A percentile compares a stretch with the other conserved stretches of the same genome.
Conservation (phyloP, 345 rosid genomes). For the Lumnitzera racemosa region DNA sequence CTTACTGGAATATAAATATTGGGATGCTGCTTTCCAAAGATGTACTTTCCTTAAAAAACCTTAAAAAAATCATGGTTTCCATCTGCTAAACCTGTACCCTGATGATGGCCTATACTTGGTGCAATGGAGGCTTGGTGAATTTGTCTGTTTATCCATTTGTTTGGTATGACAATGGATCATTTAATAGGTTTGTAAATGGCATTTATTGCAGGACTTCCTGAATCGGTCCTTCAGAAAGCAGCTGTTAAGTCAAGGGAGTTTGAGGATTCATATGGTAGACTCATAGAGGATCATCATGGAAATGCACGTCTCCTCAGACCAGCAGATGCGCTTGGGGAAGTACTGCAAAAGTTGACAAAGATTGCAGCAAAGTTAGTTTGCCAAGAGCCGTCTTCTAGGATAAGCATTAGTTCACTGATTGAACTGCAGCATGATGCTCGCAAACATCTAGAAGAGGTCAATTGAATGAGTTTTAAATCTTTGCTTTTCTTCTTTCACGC, state of each 20-base stretch:
- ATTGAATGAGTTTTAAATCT: slow-evolving; percentile 3
- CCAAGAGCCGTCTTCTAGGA: slow-evolving; percentile 12
- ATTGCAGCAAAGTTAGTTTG: slow-evolving; percentile 7
- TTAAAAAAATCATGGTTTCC: too few species aligned
- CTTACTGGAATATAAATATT: background rate
- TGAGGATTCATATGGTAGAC: slow-evolving; percentile 49
- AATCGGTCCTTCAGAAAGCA: slow-evolving; percentile 54
- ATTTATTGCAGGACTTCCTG: slow-evolving; percentile 61
- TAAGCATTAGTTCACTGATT: slow-evolving; percentile 13
- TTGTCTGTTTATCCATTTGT: background rate
- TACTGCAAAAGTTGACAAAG: slow-evolving; percentile 34
- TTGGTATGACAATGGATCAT: background rate
- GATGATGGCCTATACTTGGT: background rate
- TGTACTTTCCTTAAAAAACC: background rate
- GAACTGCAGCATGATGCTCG: slow-evolving; percentile 47
- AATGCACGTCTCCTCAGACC: slow-evolving; percentile 4
- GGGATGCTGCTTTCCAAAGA: background rate
- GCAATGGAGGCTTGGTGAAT: background rate
- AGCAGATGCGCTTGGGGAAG: slow-evolving; percentile 17
- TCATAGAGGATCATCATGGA: slow-evolving; percentile 12
- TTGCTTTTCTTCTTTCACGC: slow-evolving; percentile 2
- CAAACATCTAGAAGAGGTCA: slow-evolving; percentile 23
- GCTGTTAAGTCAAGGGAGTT: slow-evolving; percentile 63
- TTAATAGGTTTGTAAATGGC: background rate
- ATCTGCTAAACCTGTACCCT: too few species aligned